Base-by-base conservation (phyloP, 257 asterid genomes). In the Solanum piurae region DNA sequence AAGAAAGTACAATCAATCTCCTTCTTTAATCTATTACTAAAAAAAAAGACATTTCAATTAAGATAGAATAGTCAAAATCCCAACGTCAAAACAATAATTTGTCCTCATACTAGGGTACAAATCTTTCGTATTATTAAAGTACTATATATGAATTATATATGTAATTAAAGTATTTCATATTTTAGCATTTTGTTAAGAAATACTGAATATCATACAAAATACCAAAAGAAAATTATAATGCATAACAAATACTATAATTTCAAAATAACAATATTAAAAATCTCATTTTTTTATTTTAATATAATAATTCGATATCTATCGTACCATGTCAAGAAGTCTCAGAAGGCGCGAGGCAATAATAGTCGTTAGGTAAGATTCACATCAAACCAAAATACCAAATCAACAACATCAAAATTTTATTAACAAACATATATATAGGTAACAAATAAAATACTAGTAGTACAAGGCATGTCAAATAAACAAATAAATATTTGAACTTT, bases 401-500 rank as follows among this genome's bases (percentile, higher is more conserved):
- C 23, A 31, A 1, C 27, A 72, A 29, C 46, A 34, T 14, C 7
- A 20, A 34, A 9, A 9, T 20, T 74, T 36, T 33, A 34, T 18
- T 72, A 72, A 74, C 10, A 36, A 11, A 9, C 27, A 20, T 21
- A 75, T 46, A 12, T 44, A 42, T 21, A 7, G 21, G 31, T n/a
- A n/a, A 25, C 13, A 77, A 77, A 79, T 79, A 79, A 79, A 77
- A 77, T n/a, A 77, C n/a, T 71, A 71, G 25, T 9, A 77, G 13
- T 9, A 77, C 23, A 44, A 36, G 52, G 52, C 83, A 37, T 11
- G 44, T 2, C 44, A 33, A 44, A 42, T 79, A 79, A 79, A 79
- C 64, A 79, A 79, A 79, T 79, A 14, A 79, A 44, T n/a, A 13
- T 40, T 88, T 86, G 86, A 83, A 86, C 86, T 49, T 87, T 88